A percentile compares a stretch with the other conserved stretches of the same genome.
Evolutionary conservation across 805 yeast species (phyloP).

Genomic region (Pichia thaimueangensis): DNA sequence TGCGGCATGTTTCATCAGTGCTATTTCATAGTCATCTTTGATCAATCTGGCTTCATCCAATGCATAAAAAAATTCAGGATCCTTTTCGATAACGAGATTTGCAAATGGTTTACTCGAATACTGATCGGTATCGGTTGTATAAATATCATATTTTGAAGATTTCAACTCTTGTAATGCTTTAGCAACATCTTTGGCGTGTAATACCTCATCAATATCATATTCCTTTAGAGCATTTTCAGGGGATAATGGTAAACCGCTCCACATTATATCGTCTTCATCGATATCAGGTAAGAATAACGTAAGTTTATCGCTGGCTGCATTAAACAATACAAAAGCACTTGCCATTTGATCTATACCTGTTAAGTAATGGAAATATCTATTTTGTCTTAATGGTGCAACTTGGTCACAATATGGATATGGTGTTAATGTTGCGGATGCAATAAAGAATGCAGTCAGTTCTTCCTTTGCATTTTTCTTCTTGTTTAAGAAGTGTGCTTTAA

Average conservation of each 20-base stretch:
- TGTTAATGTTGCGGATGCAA: slow-evolving; percentile 55
- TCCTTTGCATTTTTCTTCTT: slow-evolving; percentile 14
- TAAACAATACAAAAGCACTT: slow-evolving; percentile 63
- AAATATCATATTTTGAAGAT: slow-evolving; percentile 27
- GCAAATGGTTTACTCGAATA: slow-evolving; percentile 33
- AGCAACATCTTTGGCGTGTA: slow-evolving; percentile 49
- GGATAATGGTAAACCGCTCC: slow-evolving; percentile 86
- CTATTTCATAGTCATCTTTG: slow-evolving; percentile 79
- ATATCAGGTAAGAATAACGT: slow-evolving; percentile 76
- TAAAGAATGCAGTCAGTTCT: slow-evolving; percentile 35
- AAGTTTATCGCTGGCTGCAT: slow-evolving; percentile 46
- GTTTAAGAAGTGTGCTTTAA: slow-evolving; percentile 29
- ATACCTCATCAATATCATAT: slow-evolving; percentile 80
- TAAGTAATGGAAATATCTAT: slow-evolving; percentile 82
- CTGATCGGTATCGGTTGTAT: slow-evolving; percentile 52
- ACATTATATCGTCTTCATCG: slow-evolving; percentile 86
- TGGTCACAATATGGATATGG: slow-evolving; percentile 75
- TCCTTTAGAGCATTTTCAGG: slow-evolving; percentile 54
- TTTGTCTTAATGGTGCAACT: slow-evolving; percentile 73
- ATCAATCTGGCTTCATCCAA: slow-evolving; percentile 81
- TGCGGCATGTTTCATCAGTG: slow-evolving; percentile 72
- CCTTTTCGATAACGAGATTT: slow-evolving; percentile 35
- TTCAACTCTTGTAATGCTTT: slow-evolving; percentile 28
- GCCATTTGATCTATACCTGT: slow-evolving; percentile 74
- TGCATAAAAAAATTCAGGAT: slow-evolving; percentile 55